Conservation (phyloP, 306 rosid species). For the Inga leiocalycina region DNA sequence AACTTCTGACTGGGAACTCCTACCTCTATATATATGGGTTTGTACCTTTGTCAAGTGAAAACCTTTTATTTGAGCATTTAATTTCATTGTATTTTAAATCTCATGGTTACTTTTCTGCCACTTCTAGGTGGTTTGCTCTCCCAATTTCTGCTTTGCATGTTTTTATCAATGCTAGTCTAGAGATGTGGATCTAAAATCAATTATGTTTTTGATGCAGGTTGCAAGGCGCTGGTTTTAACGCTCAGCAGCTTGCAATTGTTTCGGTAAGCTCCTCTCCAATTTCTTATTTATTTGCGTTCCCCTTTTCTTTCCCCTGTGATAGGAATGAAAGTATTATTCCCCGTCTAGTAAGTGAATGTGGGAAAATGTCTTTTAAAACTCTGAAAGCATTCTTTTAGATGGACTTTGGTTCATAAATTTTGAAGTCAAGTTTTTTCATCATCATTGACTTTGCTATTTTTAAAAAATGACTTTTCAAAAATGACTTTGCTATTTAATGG, state of each 20-base stretch:
- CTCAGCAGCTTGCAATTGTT: conserved; percentile 86
- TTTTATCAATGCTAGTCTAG: background rate
- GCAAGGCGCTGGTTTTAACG: conserved; percentile 69
- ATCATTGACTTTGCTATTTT: too few species aligned
- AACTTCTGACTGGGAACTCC: conserved; percentile 74
- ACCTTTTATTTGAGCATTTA: conserved; percentile 19
- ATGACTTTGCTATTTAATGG: too few species aligned
- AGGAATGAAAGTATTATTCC: background rate
- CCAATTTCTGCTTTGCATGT: conserved; percentile 15
- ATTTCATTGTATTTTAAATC: conserved; percentile 9
- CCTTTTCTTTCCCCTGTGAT: background rate
- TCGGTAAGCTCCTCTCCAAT: conserved; percentile 57
- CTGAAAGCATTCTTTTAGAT: background rate
- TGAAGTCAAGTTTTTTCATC: background rate
- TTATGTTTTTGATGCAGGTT: conserved; percentile 53
- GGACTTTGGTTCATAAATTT: conserved; percentile 7
- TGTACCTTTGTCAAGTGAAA: conserved; percentile 28
- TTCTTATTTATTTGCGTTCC: conserved; percentile 24
- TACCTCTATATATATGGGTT: conserved; percentile 84
- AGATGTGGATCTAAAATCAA: conserved; percentile 13
- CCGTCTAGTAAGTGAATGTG: background rate
- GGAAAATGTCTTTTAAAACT: background rate
- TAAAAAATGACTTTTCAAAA: too few species aligned
- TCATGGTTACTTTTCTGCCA: conserved; percentile 22
- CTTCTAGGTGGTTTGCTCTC: conserved; percentile 1